Evolutionary conservation across 2,329 filamentous ascomycete species (phyloP), one percentile per base, ranked within the genome.

Genomic region (Aspergillus candidus): DNA sequence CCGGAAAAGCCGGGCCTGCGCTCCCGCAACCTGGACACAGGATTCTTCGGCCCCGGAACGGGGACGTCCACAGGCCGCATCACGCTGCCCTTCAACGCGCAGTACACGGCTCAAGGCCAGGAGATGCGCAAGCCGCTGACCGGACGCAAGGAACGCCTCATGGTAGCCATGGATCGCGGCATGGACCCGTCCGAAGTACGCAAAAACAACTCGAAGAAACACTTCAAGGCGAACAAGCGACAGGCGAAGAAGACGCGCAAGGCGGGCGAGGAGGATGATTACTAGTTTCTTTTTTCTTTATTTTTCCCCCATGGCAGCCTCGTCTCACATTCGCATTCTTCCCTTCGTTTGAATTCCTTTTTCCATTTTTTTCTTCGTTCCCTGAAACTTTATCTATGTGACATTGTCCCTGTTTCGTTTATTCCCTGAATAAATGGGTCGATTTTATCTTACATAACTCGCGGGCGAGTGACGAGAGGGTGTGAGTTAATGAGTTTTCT

Each of bases 91-190:
- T 97, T 97, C 72, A 91, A 83, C 67, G 80, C 93, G 71, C 86
- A 93, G 70, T 94, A 96, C 68, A 83, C 82, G 3, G 79, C 93
- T 67, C 88, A 94, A 61, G 89, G 88, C 4, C 67, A 71, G 48
- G 68, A 76, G 22, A 94, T 87, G 69, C 74, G 75, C 12, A 94
- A 88, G 71, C 74, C 84, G 50, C 69, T 96, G 37, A 88, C 80
- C 13, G 90, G 90, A 0, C 77, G 93, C 48, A 98, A 98, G 68
- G 79, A 88, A 40, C 82, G 58, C 59, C 76, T 84, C 32, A 80
- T 96, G 73, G 73, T 87, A 40, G 91, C 91, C 10, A 62, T 96
- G 49, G 88, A 96, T 71, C 87, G 84, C 47, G 86, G 88, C 11
- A 66, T 97, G 31, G 89, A 96, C 59, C 83, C 86, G 1, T 84